A percentile compares a stretch with the other conserved stretches of the same genome.
phyloP scores from a whole-genome alignment of 768 basidiomycete genomes.

The Pholiota molesta region DNA sequence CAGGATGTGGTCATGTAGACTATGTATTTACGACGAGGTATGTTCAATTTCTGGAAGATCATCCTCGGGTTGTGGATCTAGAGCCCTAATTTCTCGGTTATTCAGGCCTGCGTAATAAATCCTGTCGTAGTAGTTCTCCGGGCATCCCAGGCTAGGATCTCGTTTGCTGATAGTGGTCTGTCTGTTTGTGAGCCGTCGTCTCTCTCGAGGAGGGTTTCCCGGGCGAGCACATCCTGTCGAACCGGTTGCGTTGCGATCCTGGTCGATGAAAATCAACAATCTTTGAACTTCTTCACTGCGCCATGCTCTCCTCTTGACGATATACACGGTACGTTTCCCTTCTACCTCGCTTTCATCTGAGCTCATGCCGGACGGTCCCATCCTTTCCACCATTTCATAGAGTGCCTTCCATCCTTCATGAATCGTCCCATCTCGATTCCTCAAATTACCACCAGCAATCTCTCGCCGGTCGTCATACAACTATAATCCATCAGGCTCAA shows the following conservation, averaged over 20 bases:
- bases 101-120: too few relatives aligned
- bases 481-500: neutral
- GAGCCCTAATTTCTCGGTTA: too few relatives aligned
- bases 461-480: slow-evolving; percentile 3
- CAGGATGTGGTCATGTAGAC: too few relatives aligned
- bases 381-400: neutral
- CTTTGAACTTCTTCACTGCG: neutral
- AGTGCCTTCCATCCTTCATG: slow-evolving; percentile 2
- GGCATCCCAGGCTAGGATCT: too few relatives aligned
- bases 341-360: slow-evolving; percentile 10
- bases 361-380: slow-evolving; percentile 11
- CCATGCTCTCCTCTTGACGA: slow-evolving; percentile 1
- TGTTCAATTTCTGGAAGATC: too few relatives aligned
- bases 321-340: neutral
- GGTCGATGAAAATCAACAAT: neutral
- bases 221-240: slow-evolving; percentile 1
- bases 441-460: neutral
- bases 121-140: too few relatives aligned
- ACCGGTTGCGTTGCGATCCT: neutral
- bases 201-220: slow-evolving; percentile 4
- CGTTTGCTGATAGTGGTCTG: neutral
- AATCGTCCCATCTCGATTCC: slow-evolving; percentile 2
- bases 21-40: too few relatives aligned
- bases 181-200: neutral
- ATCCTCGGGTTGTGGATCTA: too few relatives aligned